These are phyloP conservation scores for Mariannaea elegans DNA, from an alignment of 2,329 filamentous ascomycete species.

Conservation along the genomic window DNA sequence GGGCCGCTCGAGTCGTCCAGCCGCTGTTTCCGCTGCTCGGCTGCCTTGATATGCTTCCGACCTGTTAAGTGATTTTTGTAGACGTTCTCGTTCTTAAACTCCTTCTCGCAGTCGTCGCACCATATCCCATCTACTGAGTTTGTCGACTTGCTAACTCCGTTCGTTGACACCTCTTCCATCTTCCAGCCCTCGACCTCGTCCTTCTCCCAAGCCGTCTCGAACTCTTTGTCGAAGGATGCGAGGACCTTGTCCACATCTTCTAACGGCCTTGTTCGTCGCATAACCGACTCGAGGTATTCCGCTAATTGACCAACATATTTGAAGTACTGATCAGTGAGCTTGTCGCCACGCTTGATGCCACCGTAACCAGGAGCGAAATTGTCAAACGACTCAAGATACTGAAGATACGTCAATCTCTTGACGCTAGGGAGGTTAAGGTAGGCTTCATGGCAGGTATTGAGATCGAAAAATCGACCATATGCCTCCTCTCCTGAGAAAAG, in stretches of 20 bases:
- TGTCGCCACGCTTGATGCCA: conserved; percentile 80
- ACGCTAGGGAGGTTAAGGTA: conserved; percentile 90
- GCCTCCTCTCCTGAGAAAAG: conserved; percentile 97
- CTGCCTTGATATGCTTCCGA: conserved; percentile 91
- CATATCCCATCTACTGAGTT: conserved; percentile 73
- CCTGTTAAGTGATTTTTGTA: conserved; percentile 89
- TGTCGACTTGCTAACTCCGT: conserved; percentile 36
- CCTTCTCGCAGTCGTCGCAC: conserved; percentile 92
- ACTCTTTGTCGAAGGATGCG: conserved; percentile 80
- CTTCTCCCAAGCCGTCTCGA: conserved; percentile 82
- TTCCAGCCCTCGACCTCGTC: conserved; percentile 85
- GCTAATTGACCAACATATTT: conserved; percentile 84
- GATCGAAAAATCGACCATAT: conserved; percentile 90
- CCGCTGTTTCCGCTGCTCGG: conserved; percentile 68
- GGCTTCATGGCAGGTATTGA: conserved; percentile 83
- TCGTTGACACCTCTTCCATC: conserved; percentile 57
- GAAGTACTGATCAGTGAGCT: conserved; percentile 93
- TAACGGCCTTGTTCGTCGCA: conserved; percentile 83
- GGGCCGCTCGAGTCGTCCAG: conserved; percentile 49
- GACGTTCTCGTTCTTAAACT: conserved; percentile 94
- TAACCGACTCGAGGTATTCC: conserved; percentile 86
- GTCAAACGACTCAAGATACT: conserved; percentile 93
- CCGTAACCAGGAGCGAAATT: conserved; percentile 79
- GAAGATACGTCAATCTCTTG: conserved; percentile 86
- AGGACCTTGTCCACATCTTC: conserved; percentile 87